Conservation (phyloP, 768 basidiomycete species). For the Russula sp. region DNA sequence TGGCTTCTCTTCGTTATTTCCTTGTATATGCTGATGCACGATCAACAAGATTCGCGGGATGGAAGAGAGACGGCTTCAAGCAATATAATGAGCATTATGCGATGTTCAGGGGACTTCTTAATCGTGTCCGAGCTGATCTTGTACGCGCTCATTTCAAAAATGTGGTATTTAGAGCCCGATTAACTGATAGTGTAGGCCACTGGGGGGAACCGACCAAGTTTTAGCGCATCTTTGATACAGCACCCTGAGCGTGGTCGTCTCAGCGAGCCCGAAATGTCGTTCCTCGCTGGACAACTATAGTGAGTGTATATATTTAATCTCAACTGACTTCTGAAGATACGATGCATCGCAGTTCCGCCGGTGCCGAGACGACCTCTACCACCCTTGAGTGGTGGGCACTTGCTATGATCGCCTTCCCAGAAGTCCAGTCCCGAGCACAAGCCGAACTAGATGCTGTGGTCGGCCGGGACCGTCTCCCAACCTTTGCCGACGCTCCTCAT, state of each 20-base stretch:
- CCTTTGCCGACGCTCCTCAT: slow-evolving; percentile 12
- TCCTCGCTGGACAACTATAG: background rate
- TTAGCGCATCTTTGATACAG: background rate
- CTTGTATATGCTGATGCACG: background rate
- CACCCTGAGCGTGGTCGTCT: background rate
- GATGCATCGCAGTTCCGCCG: background rate
- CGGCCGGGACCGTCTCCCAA: slow-evolving; percentile 13
- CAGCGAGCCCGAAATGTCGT: background rate
- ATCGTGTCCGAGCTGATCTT: slow-evolving; percentile 1
- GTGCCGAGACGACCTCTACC: slow-evolving; percentile 4
- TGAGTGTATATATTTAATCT: background rate
- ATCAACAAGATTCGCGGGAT: slow-evolving; percentile 2
- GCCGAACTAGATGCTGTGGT: slow-evolving; percentile 17
- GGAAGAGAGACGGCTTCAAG: background rate
- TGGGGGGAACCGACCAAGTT: background rate
- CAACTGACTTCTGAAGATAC: background rate
- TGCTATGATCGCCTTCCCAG: slow-evolving; percentile 17
- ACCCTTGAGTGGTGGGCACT: slow-evolving; percentile 8
- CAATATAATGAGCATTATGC: background rate
- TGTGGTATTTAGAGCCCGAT: background rate
- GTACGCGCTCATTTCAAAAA: background rate
- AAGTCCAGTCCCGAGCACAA: slow-evolving; percentile 11
- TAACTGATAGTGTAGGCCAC: background rate
- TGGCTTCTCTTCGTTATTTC: background rate
- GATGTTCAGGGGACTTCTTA: slow-evolving; percentile 1